Conservation (phyloP, 306 rosid species). For the Cucurbita pepo region DNA sequence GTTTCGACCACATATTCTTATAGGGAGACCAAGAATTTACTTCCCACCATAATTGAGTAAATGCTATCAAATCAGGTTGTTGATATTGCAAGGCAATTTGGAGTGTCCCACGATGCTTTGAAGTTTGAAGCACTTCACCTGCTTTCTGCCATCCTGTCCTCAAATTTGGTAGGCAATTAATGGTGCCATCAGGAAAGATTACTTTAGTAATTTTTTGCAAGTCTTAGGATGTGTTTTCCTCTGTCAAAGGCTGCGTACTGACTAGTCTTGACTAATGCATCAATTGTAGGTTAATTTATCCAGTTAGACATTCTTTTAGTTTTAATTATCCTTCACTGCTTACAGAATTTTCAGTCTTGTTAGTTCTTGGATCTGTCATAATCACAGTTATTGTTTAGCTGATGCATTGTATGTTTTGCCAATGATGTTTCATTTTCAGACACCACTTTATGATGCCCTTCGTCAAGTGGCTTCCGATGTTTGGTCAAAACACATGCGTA, state of each 20-base stretch:
- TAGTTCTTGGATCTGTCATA: neutral
- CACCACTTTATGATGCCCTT: constrained; percentile 34
- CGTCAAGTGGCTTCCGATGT: constrained; percentile 25
- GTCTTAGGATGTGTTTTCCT: neutral
- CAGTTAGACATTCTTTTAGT: neutral
- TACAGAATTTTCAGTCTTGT: neutral
- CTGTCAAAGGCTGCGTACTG: neutral
- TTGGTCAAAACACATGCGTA: constrained; percentile 49
- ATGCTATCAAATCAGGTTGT: constrained; percentile 33
- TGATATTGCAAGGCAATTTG: constrained; percentile 52
- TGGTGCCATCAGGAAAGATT: neutral
- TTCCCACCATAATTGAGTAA: neutral
- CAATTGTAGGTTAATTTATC: neutral
- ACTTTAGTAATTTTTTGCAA: neutral
- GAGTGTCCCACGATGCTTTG: constrained; percentile 52
- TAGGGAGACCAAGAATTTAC: neutral
- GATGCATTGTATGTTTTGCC: neutral
- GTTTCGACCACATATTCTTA: constrained; percentile 6
- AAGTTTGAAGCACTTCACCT: constrained; percentile 78
- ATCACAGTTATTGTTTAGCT: neutral
- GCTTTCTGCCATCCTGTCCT: constrained; percentile 42
- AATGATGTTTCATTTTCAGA: constrained; percentile 18
- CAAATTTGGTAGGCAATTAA: constrained; percentile 41
- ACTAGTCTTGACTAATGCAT: neutral
- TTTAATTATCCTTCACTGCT: neutral